Evolutionary conservation across 768 basidiomycete genomes (phyloP), one percentile per base, ranked within the genome.

Genomic region (Leccinum subgranulosum): DNA sequence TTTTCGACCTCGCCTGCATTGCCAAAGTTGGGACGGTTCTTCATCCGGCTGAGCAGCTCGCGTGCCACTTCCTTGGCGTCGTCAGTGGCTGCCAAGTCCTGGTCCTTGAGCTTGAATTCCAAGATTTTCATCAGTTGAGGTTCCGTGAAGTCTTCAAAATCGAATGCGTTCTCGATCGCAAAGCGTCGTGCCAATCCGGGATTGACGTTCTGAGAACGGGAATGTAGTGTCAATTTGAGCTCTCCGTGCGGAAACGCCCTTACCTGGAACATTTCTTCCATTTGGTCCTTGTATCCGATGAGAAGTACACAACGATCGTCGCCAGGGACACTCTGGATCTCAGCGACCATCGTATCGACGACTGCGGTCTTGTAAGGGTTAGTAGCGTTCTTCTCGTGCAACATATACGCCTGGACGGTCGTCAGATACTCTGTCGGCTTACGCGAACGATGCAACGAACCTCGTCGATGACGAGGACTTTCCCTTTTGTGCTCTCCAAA

Each of bases 231-330:
- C 23, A 56, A 21, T 9, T 17, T 17, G 3, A 3, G 25, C 9
- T 12, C 5, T 1, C 15, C 1, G 15, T 12, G n/a, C 3, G 33
- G 12, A 3, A 52, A 29, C 12, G 7, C 36, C 21, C 67, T 57
- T 65, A 87, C 87, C 75, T 86, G 85, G 68, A 90, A 89, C 88
- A 90, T 89, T 21, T 88, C 83, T 27, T 73, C 67, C 79, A 89
- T 88, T 62, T 88, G 76, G 1, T 81, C 75, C 55, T 83, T 81
- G 67, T 89, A 89, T 8, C 87, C 87, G 2, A 87, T 65, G 27
- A 89, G 66, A 31, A 89, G 73, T 1, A 89, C 84, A 53, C 85
- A 87, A 3, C 86, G 78, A 63, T 89, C 88, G 59, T 89, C 87
- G 0, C 87, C 86, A 0, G 84, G 84, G 0, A 79, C 78, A 53